A percentile compares a stretch with the other conserved stretches of the same genome.
These are phyloP conservation scores for Saturnispora saitoi DNA, from an alignment of 805 yeast species.

Conservation along the genomic window DNA sequence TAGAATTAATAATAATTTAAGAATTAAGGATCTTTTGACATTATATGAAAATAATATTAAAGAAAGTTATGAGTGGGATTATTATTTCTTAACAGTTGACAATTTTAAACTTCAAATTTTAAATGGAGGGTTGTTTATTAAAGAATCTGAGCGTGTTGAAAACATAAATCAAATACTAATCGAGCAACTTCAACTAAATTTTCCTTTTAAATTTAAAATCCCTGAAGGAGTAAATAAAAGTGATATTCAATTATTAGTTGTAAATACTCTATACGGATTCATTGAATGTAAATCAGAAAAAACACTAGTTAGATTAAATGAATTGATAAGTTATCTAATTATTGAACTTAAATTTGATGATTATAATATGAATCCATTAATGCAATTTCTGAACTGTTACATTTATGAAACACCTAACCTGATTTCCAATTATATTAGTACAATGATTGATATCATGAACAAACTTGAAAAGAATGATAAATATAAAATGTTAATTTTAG, in stretches of 20 bases:
- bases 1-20: conserved; percentile 34
- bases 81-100: conserved; percentile 55
- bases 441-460: conserved; percentile 1
- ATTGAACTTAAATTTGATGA: conserved; percentile 68
- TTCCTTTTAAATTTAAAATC: conserved; percentile 33
- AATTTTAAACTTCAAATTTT: conserved; percentile 67
- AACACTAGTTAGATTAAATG: conserved; percentile 52
- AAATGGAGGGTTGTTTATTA: conserved; percentile 42
- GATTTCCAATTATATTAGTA: conserved; percentile 49
- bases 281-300: conserved; percentile 51
- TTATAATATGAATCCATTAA: conserved; percentile 66
- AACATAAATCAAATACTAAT: conserved; percentile 37
- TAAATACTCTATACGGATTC: conserved; percentile 53
- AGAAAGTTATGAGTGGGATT: conserved; percentile 57
- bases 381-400: conserved; percentile 66
- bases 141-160: conserved; percentile 33
- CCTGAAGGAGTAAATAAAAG: conserved; percentile 41
- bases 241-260: conserved; percentile 58
- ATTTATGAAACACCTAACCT: conserved; percentile 75
- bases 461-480: background rate
- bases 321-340: conserved; percentile 49
- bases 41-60: conserved; percentile 44
- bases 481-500: conserved; percentile 4
- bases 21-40: conserved; percentile 39
- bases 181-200: conserved; percentile 46